Evolutionary conservation across 192 early-diverging fungal genomes (phyloP).

Genomic region (Backusella westeae): DNA sequence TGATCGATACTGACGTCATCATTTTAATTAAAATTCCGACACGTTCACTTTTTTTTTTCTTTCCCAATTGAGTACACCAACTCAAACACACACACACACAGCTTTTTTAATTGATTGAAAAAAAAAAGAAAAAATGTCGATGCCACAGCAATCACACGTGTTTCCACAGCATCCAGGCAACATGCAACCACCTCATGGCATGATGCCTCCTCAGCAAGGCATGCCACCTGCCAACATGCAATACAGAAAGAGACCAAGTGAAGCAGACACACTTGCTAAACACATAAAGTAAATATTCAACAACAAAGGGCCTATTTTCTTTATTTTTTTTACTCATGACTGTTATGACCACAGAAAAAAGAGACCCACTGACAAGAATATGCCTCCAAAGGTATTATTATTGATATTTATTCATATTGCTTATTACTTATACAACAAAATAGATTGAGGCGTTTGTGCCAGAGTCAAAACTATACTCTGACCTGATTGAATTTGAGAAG

Average conservation of each 20-base stretch:
- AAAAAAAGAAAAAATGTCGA: background rate
- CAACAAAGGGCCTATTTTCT: background rate
- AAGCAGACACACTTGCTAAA: slow-evolving; percentile 23
- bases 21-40: too few relatives aligned
- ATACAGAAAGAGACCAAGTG: slow-evolving; percentile 23
- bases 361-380: slow-evolving; percentile 23
- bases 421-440: background rate
- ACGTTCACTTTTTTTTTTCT: too few relatives aligned
- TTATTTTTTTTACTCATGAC: background rate
- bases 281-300: slow-evolving; percentile 22
- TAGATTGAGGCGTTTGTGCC: slow-evolving; percentile 91
- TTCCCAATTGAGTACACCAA: too few relatives aligned
- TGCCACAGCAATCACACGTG: slow-evolving; percentile 7
- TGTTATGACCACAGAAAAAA: slow-evolving; percentile 9
- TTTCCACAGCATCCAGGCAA: slow-evolving; percentile 9
- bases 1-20: too few relatives aligned
- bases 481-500: slow-evolving; percentile 86
- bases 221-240: slow-evolving; percentile 8
- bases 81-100: too few relatives aligned
- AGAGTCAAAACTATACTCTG: slow-evolving; percentile 85
- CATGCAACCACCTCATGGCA: background rate
- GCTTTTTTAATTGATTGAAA: background rate
- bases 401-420: background rate
- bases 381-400: slow-evolving; percentile 28
- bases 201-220: slow-evolving; percentile 8